Evolutionary conservation across 179 eudicot species (phyloP).

Genomic region (Spinacia oleracea): DNA sequence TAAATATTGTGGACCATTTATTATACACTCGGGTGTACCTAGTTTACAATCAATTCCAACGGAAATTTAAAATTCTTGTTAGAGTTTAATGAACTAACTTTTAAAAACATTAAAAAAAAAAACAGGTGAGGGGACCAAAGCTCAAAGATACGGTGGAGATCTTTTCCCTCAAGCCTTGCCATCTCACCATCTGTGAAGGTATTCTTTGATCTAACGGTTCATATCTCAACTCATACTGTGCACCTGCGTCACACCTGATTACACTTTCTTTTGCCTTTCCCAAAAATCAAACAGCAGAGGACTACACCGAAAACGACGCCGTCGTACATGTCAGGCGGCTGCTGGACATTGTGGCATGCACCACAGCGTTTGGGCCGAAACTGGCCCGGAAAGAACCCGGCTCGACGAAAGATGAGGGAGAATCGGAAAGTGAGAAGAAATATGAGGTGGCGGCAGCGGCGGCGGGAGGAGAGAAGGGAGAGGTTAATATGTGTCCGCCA

Average conservation of each 20-base stretch:
- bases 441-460: constrained; percentile 13
- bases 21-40: too few species aligned
- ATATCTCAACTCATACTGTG: not conserved
- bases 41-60: too few species aligned
- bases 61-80: too few species aligned
- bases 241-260: constrained; percentile 21
- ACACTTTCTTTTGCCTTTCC: not conserved
- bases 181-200: constrained; percentile 77
- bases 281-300: constrained; percentile 42
- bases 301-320: constrained; percentile 60
- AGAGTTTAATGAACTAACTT: too few species aligned
- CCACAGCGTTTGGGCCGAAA: constrained; percentile 59
- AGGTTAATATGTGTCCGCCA: constrained; percentile 61
- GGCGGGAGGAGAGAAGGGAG: constrained; percentile 40
- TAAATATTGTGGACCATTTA: too few species aligned
- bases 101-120: not conserved
- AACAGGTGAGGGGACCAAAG: constrained; percentile 65
- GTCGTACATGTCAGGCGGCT: constrained; percentile 76
- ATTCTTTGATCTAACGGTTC: not conserved
- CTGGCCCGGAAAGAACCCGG: constrained; percentile 31
- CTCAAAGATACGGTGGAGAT: constrained; percentile 74
- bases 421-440: constrained; percentile 22
- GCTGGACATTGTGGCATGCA: constrained; percentile 84
- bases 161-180: constrained; percentile 65
- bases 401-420: constrained; percentile 36